Percentiles rank a stretch among this genome's conserved stretches.
These are phyloP conservation scores for Castanea crenata DNA, from an alignment of 306 rosid genomes.

Conservation along the genomic window DNA sequence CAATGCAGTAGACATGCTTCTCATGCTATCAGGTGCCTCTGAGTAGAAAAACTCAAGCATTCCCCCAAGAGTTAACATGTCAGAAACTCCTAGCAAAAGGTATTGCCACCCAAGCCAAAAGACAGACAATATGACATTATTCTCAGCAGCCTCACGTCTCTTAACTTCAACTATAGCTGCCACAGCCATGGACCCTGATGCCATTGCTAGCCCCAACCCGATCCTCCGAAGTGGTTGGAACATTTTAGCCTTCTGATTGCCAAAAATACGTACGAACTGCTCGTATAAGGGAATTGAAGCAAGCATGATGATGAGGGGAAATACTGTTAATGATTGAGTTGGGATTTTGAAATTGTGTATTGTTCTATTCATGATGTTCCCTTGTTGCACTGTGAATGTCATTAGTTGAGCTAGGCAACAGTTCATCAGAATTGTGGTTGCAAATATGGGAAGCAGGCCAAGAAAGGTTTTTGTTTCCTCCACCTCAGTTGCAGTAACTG, in stretches of 20 bases:
- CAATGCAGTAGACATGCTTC: conserved; percentile 38
- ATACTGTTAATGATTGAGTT: conserved; percentile 23
- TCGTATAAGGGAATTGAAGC: conserved; percentile 28
- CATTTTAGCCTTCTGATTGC: background rate
- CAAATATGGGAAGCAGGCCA: conserved; percentile 32
- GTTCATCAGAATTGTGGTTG: conserved; percentile 40
- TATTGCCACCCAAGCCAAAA: conserved; percentile 39
- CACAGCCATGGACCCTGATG: conserved; percentile 31
- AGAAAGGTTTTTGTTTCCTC: conserved; percentile 43
- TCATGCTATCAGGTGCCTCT: conserved; percentile 41
- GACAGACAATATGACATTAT: conserved; percentile 19
- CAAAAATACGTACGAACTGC: background rate
- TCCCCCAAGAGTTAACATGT: conserved; percentile 36
- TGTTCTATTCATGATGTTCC: conserved; percentile 32
- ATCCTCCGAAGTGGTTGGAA: conserved; percentile 32
- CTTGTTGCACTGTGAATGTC: conserved; percentile 44
- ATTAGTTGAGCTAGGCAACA: conserved; percentile 33
- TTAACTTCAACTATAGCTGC: conserved; percentile 34
- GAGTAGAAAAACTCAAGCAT: conserved; percentile 49
- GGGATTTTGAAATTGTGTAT: conserved; percentile 29
- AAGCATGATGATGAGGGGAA: conserved; percentile 27
- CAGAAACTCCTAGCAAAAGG: conserved; percentile 29
- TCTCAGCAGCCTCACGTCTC: conserved; percentile 23
- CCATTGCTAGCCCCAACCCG: conserved; percentile 31
- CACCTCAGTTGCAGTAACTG: conserved; percentile 5